Base-by-base conservation (phyloP, 805 yeast genomes). In the Saturnispora saitoi region DNA sequence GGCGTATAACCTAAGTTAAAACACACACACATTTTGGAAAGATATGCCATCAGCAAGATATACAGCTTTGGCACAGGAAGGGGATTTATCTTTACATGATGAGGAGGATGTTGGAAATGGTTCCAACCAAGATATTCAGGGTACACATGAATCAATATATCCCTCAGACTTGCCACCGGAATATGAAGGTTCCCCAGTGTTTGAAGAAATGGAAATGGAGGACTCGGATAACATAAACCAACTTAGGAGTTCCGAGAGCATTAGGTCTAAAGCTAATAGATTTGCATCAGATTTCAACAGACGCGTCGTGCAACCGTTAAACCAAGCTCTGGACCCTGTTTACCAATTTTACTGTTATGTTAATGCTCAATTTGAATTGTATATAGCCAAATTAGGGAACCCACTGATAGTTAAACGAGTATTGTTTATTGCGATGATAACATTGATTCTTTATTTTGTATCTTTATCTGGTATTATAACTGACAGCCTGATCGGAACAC, bases 391-490 rank as follows among this genome's bases (percentile, higher is more conserved):
- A 51, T 56, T 86, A n/a, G 96, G 96, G 4, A 88, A 90, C 60
- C 96, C 96, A 4, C 65, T 88, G 43, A 83, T 91, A 26, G 79
- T 90, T 26, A 83, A 85, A 56, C 70, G 98, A 38, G 70, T 90
- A 36, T 63, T 86, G 3, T 87, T 87, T 58, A 85, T 91, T 10
- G 57, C 81, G 2, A 60, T 82, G 43, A 76, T 87, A 55, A 77
- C 87, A n/a, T 50, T 67, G 0, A 57, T 82, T 4, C 67, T 86
- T 4, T 81, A 80, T 54, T 56, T 76, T 22, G 70, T 86, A 2
- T 72, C 88, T 7, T 63, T 76, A 32, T 73, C 82, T 47, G 85
- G 84, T 4, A 52, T 75, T 14, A 61, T 78, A 48, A 77, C 85
- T 1, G 64, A 70, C 36, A 58, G 64, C 9, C 61, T 68, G 1